Base-by-base conservation (phyloP, 192 early-diverging fungal species). In the Mortierella antarctica region DNA sequence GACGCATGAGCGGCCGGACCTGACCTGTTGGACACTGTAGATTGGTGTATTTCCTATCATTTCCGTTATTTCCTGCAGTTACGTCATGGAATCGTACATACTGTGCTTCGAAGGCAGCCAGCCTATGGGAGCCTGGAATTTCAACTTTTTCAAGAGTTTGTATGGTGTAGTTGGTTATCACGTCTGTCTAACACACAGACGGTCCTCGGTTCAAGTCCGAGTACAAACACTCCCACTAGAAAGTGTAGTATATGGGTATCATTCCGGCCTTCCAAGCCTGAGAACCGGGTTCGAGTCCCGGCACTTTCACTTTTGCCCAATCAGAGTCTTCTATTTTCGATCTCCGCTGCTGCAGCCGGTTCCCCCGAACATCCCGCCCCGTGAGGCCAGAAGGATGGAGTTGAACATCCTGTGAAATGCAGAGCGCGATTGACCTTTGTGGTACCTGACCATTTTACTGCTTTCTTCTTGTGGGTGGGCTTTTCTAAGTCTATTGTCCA, bases 191-290 rank as follows among this genome's bases (percentile, higher is more conserved):
- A 76, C 74, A 76, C 74, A 76, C 74, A 76, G 74, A 76, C 74
- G 74, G 74, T 76, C 74, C 74, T 76, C 74, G 74, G 74, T 76
- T 69, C 74, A 64, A 69, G 73, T 75, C 73, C 73, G 73, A 75
- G 73, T 75, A 75, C 73, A 75, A 75, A 75, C 73, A 75, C 46
- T 63, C 18, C 31, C 31, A 2, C 3, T 31, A 49, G 74, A 77
- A 77, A 77, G 74, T 77, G 74, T 77, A 77, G 74, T 77, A 77
- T 77, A 77, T 77, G 74, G 75, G 75, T 79, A 79, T 79, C 76
- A 79, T 79, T 79, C 76, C 76, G 76, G 76, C 76, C 76, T 80
- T 80, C 76, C 76, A 80, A 80, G 76, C 76, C 76, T 80, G 76
- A 80, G 76, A 80, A 80, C 76, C 76, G 76, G 76, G 76, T 80